These are phyloP conservation scores for Laburnicola sp. DNA, from an alignment of 2,329 filamentous ascomycete species.

Conservation along the genomic window DNA sequence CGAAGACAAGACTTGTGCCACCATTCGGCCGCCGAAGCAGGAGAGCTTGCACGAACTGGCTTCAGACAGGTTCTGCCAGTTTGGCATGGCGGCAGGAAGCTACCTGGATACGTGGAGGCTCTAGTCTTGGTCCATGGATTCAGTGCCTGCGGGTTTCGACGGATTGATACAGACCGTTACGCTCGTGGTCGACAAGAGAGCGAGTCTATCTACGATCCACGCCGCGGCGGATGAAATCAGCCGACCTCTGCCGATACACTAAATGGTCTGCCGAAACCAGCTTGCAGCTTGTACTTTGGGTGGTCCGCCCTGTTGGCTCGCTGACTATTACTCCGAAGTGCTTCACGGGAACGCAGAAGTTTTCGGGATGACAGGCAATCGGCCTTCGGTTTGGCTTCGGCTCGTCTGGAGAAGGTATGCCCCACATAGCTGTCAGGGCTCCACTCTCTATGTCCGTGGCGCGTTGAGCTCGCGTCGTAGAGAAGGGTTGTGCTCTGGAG, in stretches of 20 bases:
- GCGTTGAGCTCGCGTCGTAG: constrained; percentile 17
- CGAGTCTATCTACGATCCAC: neutral
- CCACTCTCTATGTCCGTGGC: constrained; percentile 8
- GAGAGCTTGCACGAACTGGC: constrained; percentile 24
- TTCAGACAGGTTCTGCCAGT: constrained; percentile 25
- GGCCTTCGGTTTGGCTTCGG: neutral
- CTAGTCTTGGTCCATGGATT: constrained; percentile 26
- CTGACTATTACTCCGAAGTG: constrained; percentile 7
- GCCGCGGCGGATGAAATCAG: neutral
- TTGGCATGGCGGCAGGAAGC: constrained; percentile 16
- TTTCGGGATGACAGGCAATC: constrained; percentile 1
- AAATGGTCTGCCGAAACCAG: constrained; percentile 6
- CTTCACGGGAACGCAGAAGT: constrained; percentile 11
- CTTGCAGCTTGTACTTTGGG: constrained; percentile 9
- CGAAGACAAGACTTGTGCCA: constrained; percentile 10
- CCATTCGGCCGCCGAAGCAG: constrained; percentile 14
- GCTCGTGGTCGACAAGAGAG: constrained; percentile 16
- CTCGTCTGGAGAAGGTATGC: constrained; percentile 4
- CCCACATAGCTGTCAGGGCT: constrained; percentile 18
- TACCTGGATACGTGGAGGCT: constrained; percentile 22
- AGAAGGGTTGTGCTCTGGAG: constrained; percentile 9
- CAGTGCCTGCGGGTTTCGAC: constrained; percentile 30
- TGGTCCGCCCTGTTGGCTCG: neutral
- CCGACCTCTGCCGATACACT: neutral
- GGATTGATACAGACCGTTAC: constrained; percentile 26